Conservation (phyloP, 2,329 filamentous ascomycete species). For the Tolypocladium ovalisporum region DNA sequence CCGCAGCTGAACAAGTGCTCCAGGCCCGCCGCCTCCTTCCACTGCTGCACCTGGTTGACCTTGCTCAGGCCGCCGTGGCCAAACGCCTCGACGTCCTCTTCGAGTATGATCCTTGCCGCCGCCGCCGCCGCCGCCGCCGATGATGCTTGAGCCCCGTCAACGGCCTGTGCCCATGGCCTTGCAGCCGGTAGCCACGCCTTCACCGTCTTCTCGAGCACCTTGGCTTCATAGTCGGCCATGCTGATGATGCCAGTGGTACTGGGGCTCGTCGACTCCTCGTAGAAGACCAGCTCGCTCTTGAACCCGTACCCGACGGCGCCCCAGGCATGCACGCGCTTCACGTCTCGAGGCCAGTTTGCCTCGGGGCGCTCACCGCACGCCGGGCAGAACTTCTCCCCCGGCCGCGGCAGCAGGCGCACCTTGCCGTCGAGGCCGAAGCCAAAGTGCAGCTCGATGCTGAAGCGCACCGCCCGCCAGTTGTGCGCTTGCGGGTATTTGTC, state of each 20-base stretch:
- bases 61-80: slow-evolving; percentile 24
- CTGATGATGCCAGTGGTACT: slow-evolving; percentile 19
- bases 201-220: slow-evolving; percentile 20
- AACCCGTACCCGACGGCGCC: slow-evolving; percentile 23
- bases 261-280: slow-evolving; percentile 22
- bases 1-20: slow-evolving; percentile 23
- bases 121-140: slow-evolving; percentile 8
- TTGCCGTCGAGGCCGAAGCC: slow-evolving; percentile 25
- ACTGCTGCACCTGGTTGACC: slow-evolving; percentile 21
- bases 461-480: slow-evolving; percentile 21
- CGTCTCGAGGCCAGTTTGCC: slow-evolving; percentile 19
- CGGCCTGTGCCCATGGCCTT: slow-evolving; percentile 17
- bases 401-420: slow-evolving; percentile 21
- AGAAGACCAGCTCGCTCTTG: slow-evolving; percentile 26
- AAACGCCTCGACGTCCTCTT: slow-evolving; percentile 23
- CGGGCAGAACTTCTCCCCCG: slow-evolving; percentile 22
- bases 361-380: slow-evolving; percentile 13
- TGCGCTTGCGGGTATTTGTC: slow-evolving; percentile 17
- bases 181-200: slow-evolving; percentile 20
- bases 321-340: slow-evolving; percentile 23
- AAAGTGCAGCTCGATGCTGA: slow-evolving; percentile 26
- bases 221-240: slow-evolving; percentile 23
- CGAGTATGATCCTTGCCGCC: slow-evolving; percentile 17
- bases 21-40: slow-evolving; percentile 22
- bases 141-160: neutral